Conservation (phyloP, 768 basidiomycete genomes). For the Hericium coralloides region DNA sequence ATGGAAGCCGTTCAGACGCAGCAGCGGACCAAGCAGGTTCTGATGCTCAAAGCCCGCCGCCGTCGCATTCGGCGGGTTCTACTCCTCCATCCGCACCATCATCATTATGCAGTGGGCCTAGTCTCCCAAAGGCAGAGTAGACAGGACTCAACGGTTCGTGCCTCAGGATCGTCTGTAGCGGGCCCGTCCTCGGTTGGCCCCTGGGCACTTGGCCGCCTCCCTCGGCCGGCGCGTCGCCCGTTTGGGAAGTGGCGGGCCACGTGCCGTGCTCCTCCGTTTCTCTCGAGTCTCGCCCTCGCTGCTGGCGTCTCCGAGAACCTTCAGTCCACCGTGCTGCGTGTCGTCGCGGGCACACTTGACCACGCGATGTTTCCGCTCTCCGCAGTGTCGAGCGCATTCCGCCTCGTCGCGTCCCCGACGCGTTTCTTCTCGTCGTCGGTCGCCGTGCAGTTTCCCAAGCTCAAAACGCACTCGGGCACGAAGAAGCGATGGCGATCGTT, state of each 20-base stretch:
- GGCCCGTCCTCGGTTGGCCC: too few relatives aligned
- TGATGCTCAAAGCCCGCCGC: slow-evolving; percentile 52
- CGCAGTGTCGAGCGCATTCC: slow-evolving; percentile 6
- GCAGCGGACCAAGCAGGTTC: slow-evolving; percentile 78
- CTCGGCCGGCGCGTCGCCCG: not conserved
- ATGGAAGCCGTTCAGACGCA: slow-evolving; percentile 79
- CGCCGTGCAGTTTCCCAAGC: slow-evolving; percentile 53
- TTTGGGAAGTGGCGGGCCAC: not conserved
- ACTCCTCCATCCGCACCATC: slow-evolving; percentile 67
- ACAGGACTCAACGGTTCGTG: too few relatives aligned
- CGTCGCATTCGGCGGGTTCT: slow-evolving; percentile 55
- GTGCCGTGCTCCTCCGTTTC: not conserved
- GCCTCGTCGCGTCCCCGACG: slow-evolving; percentile 13
- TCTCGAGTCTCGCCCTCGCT: not conserved
- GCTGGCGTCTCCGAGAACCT: not conserved
- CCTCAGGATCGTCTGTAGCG: too few relatives aligned
- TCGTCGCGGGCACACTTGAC: too few relatives aligned
- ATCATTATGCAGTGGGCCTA: too few relatives aligned
- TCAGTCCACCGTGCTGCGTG: not conserved
- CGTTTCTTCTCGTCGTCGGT: slow-evolving; percentile 52
- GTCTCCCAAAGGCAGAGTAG: too few relatives aligned
- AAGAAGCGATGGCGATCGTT: slow-evolving; percentile 76
- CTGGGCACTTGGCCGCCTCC: too few relatives aligned
- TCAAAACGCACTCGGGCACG: slow-evolving; percentile 73
- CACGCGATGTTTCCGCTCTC: slow-evolving; percentile 20